A percentile compares a stretch with the other conserved stretches of the same genome.
phyloP scores from a whole-genome alignment of 768 basidiomycete species.

The Gloeostereum incarnatum region DNA sequence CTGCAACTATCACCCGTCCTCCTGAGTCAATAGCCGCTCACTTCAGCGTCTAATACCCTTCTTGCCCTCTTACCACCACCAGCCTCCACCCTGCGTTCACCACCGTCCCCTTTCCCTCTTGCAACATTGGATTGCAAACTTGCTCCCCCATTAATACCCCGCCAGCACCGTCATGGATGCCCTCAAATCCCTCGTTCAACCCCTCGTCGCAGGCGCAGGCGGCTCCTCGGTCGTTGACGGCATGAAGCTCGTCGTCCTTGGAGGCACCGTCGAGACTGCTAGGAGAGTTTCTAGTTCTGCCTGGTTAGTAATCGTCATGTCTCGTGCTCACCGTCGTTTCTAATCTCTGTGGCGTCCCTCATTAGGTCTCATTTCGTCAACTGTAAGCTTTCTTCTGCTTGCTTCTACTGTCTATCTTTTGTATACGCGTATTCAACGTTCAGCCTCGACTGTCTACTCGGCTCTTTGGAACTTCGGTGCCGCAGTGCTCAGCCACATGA shows the following conservation, averaged over 20 bases:
- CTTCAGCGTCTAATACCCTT: no score
- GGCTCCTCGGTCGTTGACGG: conserved; percentile 79
- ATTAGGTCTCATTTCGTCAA: conserved; percentile 78
- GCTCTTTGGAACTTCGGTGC: no score
- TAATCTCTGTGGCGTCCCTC: conserved; percentile 9
- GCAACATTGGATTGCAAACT: conserved; percentile 2
- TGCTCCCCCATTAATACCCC: neutral
- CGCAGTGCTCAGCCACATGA: neutral
- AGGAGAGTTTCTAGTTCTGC: conserved; percentile 75
- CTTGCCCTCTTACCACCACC: no score
- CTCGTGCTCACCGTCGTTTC: conserved; percentile 1
- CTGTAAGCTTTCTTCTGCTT: conserved; percentile 39
- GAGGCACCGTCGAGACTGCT: conserved; percentile 83
- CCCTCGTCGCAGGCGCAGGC: conserved; percentile 66
- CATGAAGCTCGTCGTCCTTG: conserved; percentile 83
- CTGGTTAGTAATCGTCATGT: conserved; percentile 38
- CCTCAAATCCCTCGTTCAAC: conserved; percentile 73
- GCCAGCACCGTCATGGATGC: conserved; percentile 49
- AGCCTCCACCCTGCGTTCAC: no score
- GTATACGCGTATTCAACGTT: neutral
- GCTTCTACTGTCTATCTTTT: conserved; percentile 2
- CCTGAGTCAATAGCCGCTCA: no score
- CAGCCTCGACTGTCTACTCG: no score
- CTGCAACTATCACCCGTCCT: no score
- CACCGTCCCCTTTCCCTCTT: no score